These are phyloP conservation scores for Plasmodium ovale DNA, from an alignment of 169 alveolate species.

Conservation along the genomic window DNA sequence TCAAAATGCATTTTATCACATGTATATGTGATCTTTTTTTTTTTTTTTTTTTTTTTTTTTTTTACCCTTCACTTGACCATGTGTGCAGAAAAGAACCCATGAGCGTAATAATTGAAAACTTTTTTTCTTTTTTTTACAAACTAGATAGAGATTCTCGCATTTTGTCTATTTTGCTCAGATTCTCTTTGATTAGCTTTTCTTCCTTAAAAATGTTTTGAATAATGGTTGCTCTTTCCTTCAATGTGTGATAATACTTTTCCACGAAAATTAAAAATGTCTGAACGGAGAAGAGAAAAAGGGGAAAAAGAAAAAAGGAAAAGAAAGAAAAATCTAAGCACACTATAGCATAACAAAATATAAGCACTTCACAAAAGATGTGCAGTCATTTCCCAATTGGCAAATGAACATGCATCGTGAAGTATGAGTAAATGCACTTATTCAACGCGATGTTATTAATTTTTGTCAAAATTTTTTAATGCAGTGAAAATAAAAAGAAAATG, in stretches of 20 bases:
- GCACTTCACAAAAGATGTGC: not conserved
- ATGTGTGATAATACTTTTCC: slow-evolving; percentile 45
- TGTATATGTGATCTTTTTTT: not conserved
- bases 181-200: slow-evolving; percentile 31
- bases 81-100: too few relatives aligned
- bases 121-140: not conserved
- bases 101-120: too few relatives aligned
- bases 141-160: slow-evolving; percentile 12
- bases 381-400: too few relatives aligned
- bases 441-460: not conserved
- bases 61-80: slow-evolving; percentile 3
- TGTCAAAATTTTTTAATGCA: not conserved
- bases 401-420: not conserved
- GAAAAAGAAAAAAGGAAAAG: not conserved
- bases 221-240: slow-evolving; percentile 69
- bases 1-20: not conserved
- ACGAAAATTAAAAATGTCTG: slow-evolving; percentile 49
- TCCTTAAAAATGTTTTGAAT: slow-evolving; percentile 51
- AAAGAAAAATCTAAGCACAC: not conserved
- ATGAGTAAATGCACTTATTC: too few relatives aligned
- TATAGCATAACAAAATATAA: not conserved
- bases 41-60: not conserved
- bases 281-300: not conserved
- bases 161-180: slow-evolving; percentile 26
- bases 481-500: slow-evolving; percentile 52